Base-by-base conservation (phyloP, 75 land plant species). In the Picea glauca region DNA sequence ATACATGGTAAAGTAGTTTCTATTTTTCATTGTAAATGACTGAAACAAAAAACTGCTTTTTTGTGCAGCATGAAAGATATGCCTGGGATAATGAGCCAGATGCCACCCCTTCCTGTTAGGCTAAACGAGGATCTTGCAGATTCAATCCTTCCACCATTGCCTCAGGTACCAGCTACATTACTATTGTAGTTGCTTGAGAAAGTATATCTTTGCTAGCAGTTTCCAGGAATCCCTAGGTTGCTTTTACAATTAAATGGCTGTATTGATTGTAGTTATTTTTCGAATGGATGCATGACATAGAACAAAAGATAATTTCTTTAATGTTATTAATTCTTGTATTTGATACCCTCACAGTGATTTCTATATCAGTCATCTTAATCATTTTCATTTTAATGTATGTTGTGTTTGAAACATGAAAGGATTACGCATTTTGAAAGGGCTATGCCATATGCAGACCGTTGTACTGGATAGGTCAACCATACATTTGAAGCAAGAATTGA, bases 81-180 rank as follows among this genome's bases (percentile, higher is more conserved):
- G 78, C 91, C 96, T 17, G 91, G 83, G 23, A 76, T 88, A 58
- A 88, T 90, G 94, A 93, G 87, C 81, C 96, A 92, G 78, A 93
- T 93, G 96, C 96, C 94, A 59, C 90, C 92, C 15, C 87, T 93
- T 81, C 96, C 94, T 11, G 90, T 92, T 76, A 85, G 82, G 78
- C 8, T 93, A 74, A 88, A 93, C 40, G 89, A 86, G 77, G 92
- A 86, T 50, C 85, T 92, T 46, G 96, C 94, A 14, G 91, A 86
- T 83, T 81, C 88, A 63, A 89, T 93, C 76, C 89, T 93, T 62
- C 95, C 95, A n/a, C 75, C 78, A 64, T 26, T 80, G 12, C 21
- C 62, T 15, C 85, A 83, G 50, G 78, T 61, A 31, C 60, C 77
- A 33, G 60, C 83, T 15, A 72, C 77, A 30, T 81, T 56, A 3